Base-by-base conservation (phyloP, 179 eudicot genomes). In the Carnegiea gigantea region DNA sequence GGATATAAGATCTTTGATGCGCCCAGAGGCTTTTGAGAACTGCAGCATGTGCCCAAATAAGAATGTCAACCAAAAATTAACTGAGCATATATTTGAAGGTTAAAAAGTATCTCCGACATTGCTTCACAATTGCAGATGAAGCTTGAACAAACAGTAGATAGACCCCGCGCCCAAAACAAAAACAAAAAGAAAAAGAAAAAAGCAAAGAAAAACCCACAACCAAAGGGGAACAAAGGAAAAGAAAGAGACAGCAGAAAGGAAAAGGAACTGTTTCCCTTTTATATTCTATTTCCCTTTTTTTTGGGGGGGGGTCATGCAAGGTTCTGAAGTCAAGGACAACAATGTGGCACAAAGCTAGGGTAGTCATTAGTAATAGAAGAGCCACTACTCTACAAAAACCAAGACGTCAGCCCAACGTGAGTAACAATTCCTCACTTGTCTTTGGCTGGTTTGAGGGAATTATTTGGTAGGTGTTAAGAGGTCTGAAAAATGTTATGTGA, bases 1-100 rank as follows among this genome's bases (percentile, higher is more conserved):
- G 43, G 84, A 86, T 80, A 94, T 92, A 62, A 90, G 84, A 65
- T 93, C 98, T 85, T 96, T 96, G 73, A 96, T 79, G 54, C 89
- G 91, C 76, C 92, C 91, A 75, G 93, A 83, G 60, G 97, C 92
- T 89, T 90, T 96, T 68, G 99, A 96, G 83, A 96, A 96, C 99
- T 96, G 78, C 80, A 85, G n/a, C 68, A 78, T 78, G 68, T 78
- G 72, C 75, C 79, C 59, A 77, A 53, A 53, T 23, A 43, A 68
- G 73, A 40, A 54, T 53, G 28, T 70, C 28, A 33, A 75, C 23
- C 57, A 84, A n/a, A 51, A 57, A 44, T 68, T 57, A 28, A 76
- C 62, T 6, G n/a, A 20, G 62, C n/a, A 15, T 20, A 18, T 4
- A 57, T 75, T 5, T 23, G 21, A 70, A 70, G 73, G 38, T 67